phyloP scores from a whole-genome alignment of 164 flowering plant species.

The Berberis vulgaris region DNA sequence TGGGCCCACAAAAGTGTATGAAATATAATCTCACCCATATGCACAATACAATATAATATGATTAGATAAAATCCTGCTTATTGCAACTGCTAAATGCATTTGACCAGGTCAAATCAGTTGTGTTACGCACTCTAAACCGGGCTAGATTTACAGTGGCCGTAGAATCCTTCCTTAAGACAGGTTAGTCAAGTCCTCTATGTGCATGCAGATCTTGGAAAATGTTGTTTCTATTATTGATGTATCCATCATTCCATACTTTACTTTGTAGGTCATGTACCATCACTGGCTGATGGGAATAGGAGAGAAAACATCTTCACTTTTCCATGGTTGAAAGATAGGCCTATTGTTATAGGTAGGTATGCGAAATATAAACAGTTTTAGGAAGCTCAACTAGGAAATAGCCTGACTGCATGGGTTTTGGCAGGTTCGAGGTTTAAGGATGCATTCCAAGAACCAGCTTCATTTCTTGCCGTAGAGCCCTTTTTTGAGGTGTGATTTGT shows the following conservation, averaged over 20 bases:
- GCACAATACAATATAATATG: too few species aligned
- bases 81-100: not conserved
- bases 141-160: constrained; percentile 91
- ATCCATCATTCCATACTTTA: not conserved
- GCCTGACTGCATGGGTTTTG: constrained; percentile 11
- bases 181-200: constrained; percentile 22
- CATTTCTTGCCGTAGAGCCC: constrained; percentile 69
- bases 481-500: constrained; percentile 62
- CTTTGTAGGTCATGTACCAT: constrained; percentile 73
- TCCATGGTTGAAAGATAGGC: constrained; percentile 72
- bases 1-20: too few species aligned
- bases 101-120: constrained; percentile 81
- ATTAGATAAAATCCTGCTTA: not conserved
- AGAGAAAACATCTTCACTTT: constrained; percentile 62
- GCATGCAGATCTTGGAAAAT: not conserved
- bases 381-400: constrained; percentile 2
- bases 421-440: constrained; percentile 89
- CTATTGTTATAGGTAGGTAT: constrained; percentile 67
- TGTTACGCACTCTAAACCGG: constrained; percentile 79
- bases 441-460: constrained; percentile 85
- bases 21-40: too few species aligned
- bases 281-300: constrained; percentile 72
- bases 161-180: constrained; percentile 90
- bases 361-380: not conserved
- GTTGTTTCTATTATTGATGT: constrained; percentile 1